Base-by-base conservation (phyloP, 139 green algal genomes). In the Picochlorum sp. region DNA sequence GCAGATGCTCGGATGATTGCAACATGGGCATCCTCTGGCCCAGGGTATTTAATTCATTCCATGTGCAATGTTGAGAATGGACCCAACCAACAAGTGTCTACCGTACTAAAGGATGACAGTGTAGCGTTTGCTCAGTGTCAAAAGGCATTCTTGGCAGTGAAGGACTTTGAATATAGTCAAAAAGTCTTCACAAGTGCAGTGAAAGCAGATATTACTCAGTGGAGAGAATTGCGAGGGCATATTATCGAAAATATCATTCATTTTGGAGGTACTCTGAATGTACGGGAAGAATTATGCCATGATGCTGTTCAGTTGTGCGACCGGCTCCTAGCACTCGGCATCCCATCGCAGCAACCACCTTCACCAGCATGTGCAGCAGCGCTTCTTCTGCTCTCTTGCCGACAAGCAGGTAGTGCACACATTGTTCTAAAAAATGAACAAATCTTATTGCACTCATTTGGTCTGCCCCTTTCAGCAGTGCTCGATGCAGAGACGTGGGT, bases 71-170 rank as follows among this genome's bases (percentile, higher is more conserved):
- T 54, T 47, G 45, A 54, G 16, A 49, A 34, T 37, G 56, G 66
- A 15, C 44, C 59, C 4, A 46, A 37, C 14, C 47, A 54, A 54
- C 16, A 21, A 9, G 50, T 30, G 21, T 21, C 60, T 20, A 50
- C 72, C 13, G 64, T 83, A 32, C 23, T 69, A 23, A 62, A 81
- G 3, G 70, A 74, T 13, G 72, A 78, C 41, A 52, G 56, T 34
- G 52, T 56, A 6, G 50, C 37, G 0, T 60, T 67, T 60, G 46
- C 49, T 41, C 54, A 64, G 56, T 79, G 73, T 45, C 46, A 47
- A 34, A 68, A 80, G 14, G 78, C 80, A 2, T 91, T 90, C 69
- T 70, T 68, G 0, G 83, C 81, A 1, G 80, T 92, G 32, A 34
- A 71, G 49, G 58, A 79, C 34, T 92, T 91, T 80, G 81, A 83